Conservation (phyloP, 257 asterid genomes). For the Pogostemon cablin region DNA sequence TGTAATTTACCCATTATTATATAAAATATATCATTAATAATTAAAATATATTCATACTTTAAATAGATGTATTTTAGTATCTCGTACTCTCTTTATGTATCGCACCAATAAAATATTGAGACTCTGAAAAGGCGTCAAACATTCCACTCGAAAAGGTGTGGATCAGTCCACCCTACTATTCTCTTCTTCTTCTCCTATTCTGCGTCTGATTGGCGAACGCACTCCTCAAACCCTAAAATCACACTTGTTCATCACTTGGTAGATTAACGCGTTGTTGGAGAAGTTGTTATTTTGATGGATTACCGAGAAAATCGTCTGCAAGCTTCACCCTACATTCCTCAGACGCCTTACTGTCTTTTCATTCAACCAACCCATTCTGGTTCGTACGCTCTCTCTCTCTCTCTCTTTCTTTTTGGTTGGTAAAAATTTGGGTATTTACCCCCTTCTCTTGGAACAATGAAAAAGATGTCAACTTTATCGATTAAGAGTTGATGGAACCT, state of each 20-base stretch:
- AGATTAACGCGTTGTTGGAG: neutral
- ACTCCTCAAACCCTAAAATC: conserved; percentile 7
- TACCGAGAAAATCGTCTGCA: conserved; percentile 26
- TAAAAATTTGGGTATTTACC: neutral
- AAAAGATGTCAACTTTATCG: neutral
- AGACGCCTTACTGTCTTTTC: conserved; percentile 24
- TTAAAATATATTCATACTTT: no score
- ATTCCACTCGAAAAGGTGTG: no score
- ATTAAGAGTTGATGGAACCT: neutral
- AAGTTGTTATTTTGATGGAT: conserved; percentile 36
- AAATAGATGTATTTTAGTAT: no score
- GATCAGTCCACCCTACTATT: no score
- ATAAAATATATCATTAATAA: no score
- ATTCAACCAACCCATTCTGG: conserved; percentile 42
- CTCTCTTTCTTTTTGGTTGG: neutral
- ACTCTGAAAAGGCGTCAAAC: no score
- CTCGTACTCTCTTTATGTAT: no score
- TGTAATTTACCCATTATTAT: no score
- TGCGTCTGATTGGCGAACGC: no score
- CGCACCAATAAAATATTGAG: no score
- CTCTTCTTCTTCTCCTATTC: no score
- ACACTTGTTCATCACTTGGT: neutral
- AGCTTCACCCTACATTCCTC: conserved; percentile 30
- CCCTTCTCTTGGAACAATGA: neutral
- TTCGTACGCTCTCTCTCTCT: conserved; percentile 10